Evolutionary conservation across 495 filamentous ascomycete genomes (phyloP).

Genomic region (Penicillium paradoxum): DNA sequence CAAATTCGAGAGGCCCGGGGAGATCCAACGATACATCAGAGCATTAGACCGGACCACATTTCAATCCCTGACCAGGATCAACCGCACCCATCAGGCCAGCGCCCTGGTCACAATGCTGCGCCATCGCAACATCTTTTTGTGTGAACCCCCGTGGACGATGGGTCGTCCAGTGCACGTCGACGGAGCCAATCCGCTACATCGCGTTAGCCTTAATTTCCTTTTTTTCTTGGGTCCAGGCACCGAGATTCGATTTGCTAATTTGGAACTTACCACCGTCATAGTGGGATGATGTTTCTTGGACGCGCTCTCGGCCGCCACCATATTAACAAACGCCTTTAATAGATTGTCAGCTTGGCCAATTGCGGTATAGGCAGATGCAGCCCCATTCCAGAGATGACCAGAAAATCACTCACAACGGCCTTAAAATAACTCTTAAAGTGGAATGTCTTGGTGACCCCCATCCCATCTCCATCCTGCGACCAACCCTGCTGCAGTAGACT

Average conservation of each 20-base stretch:
- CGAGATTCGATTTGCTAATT: background rate
- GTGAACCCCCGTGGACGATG: constrained; percentile 69
- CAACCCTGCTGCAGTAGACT: constrained; percentile 32
- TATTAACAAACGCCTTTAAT: constrained; percentile 35
- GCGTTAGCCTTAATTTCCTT: constrained; percentile 10
- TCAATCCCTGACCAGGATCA: constrained; percentile 31
- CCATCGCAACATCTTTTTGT: constrained; percentile 59
- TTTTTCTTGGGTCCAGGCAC: background rate
- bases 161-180: constrained; percentile 63
- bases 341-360: background rate
- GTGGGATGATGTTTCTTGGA: constrained; percentile 45
- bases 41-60: constrained; percentile 24
- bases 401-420: constrained; percentile 30
- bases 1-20: background rate
- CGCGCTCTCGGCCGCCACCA: constrained; percentile 38
- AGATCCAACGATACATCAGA: background rate
- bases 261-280: constrained; percentile 42
- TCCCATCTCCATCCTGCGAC: constrained; percentile 34
- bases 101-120: constrained; percentile 59
- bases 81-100: constrained; percentile 39
- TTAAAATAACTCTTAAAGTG: constrained; percentile 45
- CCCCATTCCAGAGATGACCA: background rate
- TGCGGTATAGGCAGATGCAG: background rate
- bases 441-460: constrained; percentile 41
- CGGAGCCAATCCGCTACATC: constrained; percentile 38